Evolutionary conservation across 2,329 filamentous ascomycete species (phyloP), one percentile per base, ranked within the genome.

Genomic region (Pseudocercospora cruenta): DNA sequence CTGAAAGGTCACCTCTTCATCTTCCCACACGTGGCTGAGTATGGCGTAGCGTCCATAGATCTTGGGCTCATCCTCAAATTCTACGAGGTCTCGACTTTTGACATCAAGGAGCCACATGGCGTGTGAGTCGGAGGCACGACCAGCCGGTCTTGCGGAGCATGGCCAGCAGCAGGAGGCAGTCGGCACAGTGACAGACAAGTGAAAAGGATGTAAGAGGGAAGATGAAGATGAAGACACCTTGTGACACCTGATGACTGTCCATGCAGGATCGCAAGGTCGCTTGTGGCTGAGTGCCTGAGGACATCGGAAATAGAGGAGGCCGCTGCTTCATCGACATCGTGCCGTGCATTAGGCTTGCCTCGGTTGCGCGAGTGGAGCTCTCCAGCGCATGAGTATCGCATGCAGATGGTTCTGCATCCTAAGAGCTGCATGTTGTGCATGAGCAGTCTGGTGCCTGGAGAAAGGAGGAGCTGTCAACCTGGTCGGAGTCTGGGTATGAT

Each of bases 21-120:
- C 57, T n/a, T 67, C 62, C 72, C 70, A 74, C 21, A 70, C 71
- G 53, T 74, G 72, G 2, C 67, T 70, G 5, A 74, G 65, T 21
- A 74, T 73, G n/a, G 70, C 70, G 45, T 74, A 74, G 31, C 66
- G 55, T 28, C 69, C 67, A 51, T 69, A 67, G 8, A 69, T 68
- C 33, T 67, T 67, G 10, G 16, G n/a, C 43, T 70, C 70, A 19
- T 69, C 58, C 31, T 65, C 62, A 47, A 69, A 72, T 8, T 67
- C 53, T 31, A 68, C 66, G 5, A 70, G 60, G 33, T 66, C 22
- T 10, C 58, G 65, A 16, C 51, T 65, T n/a, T 53, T 60, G 22
- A 63, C 65, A 57, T 71, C 66, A 22, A 71, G 64, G 3, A 71
- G 69, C 69, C 69, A 71, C 68, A 71, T 71, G 4, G 19, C 59